A percentile compares a stretch with the other conserved stretches of the same genome.
Conservation (phyloP, 805 yeast species). For the Tanozyma kutaoensis region DNA sequence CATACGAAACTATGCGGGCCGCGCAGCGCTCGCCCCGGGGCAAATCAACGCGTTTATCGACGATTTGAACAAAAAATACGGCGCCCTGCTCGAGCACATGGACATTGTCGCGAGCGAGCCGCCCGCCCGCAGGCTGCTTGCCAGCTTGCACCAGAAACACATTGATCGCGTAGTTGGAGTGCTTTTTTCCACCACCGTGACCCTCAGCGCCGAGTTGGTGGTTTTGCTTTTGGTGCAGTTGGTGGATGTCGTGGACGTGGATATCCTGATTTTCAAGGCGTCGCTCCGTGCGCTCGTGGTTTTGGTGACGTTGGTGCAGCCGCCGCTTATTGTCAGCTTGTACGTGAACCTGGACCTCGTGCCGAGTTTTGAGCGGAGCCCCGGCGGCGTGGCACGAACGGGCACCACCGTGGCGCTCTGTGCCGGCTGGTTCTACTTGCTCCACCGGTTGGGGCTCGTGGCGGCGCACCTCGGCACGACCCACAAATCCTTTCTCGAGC, state of each 20-base stretch:
- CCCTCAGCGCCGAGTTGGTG: slow-evolving; percentile 19
- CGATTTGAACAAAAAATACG: slow-evolving; percentile 6
- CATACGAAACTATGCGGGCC: slow-evolving; percentile 11
- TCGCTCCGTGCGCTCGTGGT: slow-evolving; percentile 25
- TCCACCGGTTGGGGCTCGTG: slow-evolving; percentile 21
- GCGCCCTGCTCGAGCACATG: slow-evolving; percentile 6
- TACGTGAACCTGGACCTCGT: slow-evolving; percentile 13
- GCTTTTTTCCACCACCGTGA: slow-evolving; percentile 15
- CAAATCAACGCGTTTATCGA: slow-evolving; percentile 13
- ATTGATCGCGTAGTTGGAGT: slow-evolving; percentile 8
- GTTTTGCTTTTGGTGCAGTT: slow-evolving; percentile 24
- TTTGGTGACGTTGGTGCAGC: slow-evolving; percentile 27
- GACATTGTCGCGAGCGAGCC: slow-evolving; percentile 5
- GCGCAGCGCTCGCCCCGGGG: slow-evolving; percentile 6
- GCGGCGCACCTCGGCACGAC: slow-evolving; percentile 12
- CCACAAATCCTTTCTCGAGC: slow-evolving; percentile 16
- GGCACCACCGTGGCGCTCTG: slow-evolving; percentile 6
- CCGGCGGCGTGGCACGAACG: background rate
- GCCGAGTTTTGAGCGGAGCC: slow-evolving; percentile 5
- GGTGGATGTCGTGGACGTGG: slow-evolving; percentile 8
- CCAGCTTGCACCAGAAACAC: slow-evolving; percentile 1
- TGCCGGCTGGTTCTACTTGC: slow-evolving; percentile 17
- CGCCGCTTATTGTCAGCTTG: slow-evolving; percentile 23
- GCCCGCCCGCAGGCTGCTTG: background rate
- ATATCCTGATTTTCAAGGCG: slow-evolving; percentile 20